phyloP scores from a whole-genome alignment of 805 yeast genomes.

The Metschnikowia amazonensis region DNA sequence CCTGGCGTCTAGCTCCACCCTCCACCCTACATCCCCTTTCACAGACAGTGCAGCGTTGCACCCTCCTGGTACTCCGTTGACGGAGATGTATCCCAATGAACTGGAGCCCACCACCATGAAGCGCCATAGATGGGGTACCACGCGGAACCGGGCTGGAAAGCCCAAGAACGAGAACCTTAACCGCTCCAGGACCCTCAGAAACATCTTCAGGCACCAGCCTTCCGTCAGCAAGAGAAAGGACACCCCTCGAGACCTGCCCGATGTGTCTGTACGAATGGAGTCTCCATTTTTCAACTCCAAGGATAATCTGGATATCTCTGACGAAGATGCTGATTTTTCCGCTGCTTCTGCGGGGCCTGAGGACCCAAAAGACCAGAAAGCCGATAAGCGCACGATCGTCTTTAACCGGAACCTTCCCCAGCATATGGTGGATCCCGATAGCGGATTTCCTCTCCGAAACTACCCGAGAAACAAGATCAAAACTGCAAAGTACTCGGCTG shows the following conservation, averaged over 20 bases:
- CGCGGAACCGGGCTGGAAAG: constrained; percentile 66
- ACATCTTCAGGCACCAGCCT: constrained; percentile 25
- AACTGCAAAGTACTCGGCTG: constrained; percentile 60
- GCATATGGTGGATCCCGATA: constrained; percentile 41
- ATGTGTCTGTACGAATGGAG: background rate
- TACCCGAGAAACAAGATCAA: constrained; percentile 57
- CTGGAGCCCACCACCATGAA: constrained; percentile 50
- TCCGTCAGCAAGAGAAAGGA: constrained; percentile 11
- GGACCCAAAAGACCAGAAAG: constrained; percentile 30
- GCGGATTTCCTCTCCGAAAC: constrained; percentile 27
- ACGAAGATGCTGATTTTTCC: constrained; percentile 17
- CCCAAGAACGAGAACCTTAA: constrained; percentile 48
- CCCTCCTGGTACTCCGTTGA: constrained; percentile 14
- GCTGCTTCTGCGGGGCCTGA: constrained; percentile 3
- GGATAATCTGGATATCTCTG: constrained; percentile 12
- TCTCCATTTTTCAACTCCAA: background rate
- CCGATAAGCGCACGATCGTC: constrained; percentile 14
- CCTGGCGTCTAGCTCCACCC: constrained; percentile 6
- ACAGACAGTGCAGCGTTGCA: constrained; percentile 19
- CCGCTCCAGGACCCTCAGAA: constrained; percentile 58
- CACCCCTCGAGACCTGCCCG: constrained; percentile 14
- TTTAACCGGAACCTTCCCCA: constrained; percentile 62
- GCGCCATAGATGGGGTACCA: constrained; percentile 89
- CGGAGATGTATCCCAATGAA: constrained; percentile 12
- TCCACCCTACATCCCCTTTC: constrained; percentile 27